A percentile compares a stretch with the other conserved stretches of the same genome.
phyloP scores from a whole-genome alignment of 768 basidiomycete species.

The Termitomyces sp. region DNA sequence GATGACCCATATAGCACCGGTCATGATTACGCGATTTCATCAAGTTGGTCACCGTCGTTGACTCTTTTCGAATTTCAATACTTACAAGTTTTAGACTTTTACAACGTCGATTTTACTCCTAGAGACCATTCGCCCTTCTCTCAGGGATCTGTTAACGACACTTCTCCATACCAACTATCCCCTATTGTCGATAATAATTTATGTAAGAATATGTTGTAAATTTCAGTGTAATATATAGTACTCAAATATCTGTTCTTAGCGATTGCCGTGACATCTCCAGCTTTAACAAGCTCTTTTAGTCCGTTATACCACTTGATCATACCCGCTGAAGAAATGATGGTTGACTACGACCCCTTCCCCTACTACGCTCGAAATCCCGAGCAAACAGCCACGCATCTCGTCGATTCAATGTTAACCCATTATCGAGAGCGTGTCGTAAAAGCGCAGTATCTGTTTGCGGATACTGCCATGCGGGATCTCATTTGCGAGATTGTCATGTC shows the following conservation, averaged over 20 bases:
- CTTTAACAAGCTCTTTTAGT: constrained; percentile 24
- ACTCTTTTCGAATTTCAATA: constrained; percentile 10
- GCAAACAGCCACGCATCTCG: constrained; percentile 12
- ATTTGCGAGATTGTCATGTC: constrained; percentile 47
- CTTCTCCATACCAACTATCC: constrained; percentile 13
- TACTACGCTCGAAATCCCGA: constrained; percentile 11
- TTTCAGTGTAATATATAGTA: constrained; percentile 56
- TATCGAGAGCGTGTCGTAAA: constrained; percentile 61
- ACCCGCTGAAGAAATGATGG: background rate
- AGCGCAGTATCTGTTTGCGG: constrained; percentile 68
- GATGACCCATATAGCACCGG: constrained; percentile 12
- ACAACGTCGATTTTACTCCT: constrained; percentile 1
- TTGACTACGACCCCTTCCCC: background rate
- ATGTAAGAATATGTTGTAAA: constrained; percentile 75
- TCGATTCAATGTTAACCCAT: constrained; percentile 27
- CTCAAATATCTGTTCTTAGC: constrained; percentile 39
- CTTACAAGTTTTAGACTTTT: constrained; percentile 14
- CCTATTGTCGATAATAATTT: constrained; percentile 36
- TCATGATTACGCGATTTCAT: constrained; percentile 5
- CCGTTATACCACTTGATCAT: constrained; percentile 11
- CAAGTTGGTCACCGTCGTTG: constrained; percentile 23
- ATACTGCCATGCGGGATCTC: constrained; percentile 35
- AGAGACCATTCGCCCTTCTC: constrained; percentile 19
- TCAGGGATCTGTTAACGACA: constrained; percentile 16
- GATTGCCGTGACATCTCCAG: constrained; percentile 16